Percentiles rank a stretch among this genome's conserved stretches.
Conservation (phyloP, 331 rosid genomes). For the Malus hybrid region DNA sequence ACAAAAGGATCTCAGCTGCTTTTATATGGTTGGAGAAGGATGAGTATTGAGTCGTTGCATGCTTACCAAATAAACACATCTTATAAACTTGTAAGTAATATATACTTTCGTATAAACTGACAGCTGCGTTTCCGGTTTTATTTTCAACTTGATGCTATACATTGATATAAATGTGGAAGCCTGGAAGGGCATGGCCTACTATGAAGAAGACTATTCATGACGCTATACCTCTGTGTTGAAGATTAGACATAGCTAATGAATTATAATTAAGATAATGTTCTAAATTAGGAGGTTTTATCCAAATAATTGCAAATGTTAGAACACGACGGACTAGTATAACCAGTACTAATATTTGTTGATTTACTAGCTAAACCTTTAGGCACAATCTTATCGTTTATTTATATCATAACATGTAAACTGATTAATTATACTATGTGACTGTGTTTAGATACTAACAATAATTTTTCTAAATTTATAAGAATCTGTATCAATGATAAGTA, state of each 20-base stretch:
- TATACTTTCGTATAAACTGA: too few relatives aligned
- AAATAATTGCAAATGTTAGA: not conserved
- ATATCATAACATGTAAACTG: too few relatives aligned
- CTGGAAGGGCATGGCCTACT: not conserved
- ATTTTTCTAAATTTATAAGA: not conserved
- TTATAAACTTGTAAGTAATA: not conserved
- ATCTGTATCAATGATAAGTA: not conserved
- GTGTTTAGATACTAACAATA: too few relatives aligned
- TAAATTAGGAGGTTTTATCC: not conserved
- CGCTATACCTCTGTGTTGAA: not conserved
- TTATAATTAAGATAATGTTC: not conserved
- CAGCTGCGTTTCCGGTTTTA: not conserved
- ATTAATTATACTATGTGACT: too few relatives aligned
- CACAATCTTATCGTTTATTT: too few relatives aligned
- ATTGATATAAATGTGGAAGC: not conserved
- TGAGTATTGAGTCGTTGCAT: not conserved
- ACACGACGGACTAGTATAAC: not conserved
- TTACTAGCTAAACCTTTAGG: too few relatives aligned
- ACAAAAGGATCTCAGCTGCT: not conserved
- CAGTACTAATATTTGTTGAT: too few relatives aligned
- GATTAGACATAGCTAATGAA: not conserved
- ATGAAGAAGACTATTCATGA: not conserved
- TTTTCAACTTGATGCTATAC: not conserved
- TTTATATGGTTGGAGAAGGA: not conserved
- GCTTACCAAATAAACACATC: constrained; percentile 1